Evolutionary conservation across 371 early-diverging fungal genomes (phyloP).

Genomic region (Batkoa obscura): DNA sequence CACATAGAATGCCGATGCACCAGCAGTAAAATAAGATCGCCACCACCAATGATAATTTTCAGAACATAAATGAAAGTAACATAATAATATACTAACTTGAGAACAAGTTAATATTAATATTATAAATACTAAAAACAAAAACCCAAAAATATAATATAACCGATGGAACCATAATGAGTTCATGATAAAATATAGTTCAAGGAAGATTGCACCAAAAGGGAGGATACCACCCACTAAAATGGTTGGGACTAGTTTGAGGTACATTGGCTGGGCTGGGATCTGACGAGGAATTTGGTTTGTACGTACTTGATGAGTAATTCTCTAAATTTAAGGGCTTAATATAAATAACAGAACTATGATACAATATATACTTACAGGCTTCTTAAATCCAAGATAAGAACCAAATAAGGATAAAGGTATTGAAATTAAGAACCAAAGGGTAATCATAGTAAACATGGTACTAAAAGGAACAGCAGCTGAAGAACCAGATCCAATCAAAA

Average conservation of each 20-base stretch:
- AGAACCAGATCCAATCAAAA: conserved; percentile 65
- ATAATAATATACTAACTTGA: conserved; percentile 68
- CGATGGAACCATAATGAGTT: conserved; percentile 64
- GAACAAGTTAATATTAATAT: conserved; percentile 62
- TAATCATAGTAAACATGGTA: conserved; percentile 66
- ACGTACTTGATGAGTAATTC: conserved; percentile 65
- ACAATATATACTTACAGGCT: conserved; percentile 24
- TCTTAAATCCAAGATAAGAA: conserved; percentile 81
- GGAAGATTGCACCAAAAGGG: conserved; percentile 80
- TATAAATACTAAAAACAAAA: conserved; percentile 58
- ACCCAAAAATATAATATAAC: conserved; percentile 77
- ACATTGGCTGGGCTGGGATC: conserved; percentile 67
- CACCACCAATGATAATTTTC: conserved; percentile 93
- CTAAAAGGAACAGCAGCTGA: conserved; percentile 88
- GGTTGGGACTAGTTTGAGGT: conserved; percentile 51
- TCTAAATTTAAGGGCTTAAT: conserved; percentile 7
- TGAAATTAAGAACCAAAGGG: conserved; percentile 74
- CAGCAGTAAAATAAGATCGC: conserved; percentile 79
- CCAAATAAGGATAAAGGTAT: conserved; percentile 77
- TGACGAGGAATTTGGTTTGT: conserved; percentile 91
- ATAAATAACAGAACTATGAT: background rate
- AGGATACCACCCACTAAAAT: conserved; percentile 67
- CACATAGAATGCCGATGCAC: conserved; percentile 71
- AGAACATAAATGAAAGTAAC: conserved; percentile 76
- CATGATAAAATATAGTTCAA: conserved; percentile 72